These are phyloP conservation scores for Aspergillus terreus DNA, from an alignment of 2,329 filamentous ascomycete species.

Conservation along the genomic window DNA sequence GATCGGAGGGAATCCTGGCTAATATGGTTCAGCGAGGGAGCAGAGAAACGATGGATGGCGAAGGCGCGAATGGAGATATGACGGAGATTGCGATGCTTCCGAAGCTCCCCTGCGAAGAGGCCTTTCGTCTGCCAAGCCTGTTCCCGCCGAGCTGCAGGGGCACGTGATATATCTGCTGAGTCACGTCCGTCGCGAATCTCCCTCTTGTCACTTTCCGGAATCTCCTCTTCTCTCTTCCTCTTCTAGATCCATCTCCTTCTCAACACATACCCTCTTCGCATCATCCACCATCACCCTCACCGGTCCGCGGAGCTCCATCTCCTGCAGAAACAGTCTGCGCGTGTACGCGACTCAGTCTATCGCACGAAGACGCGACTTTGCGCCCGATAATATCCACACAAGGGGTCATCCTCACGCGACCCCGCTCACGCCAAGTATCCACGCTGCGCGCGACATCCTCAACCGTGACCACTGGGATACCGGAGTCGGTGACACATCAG, in stretches of 20 bases:
- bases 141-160: slow-evolving; percentile 14
- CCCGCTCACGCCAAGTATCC: slow-evolving; percentile 26
- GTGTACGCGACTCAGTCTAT: too few relatives aligned
- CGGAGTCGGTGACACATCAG: slow-evolving; percentile 13
- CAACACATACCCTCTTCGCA: not conserved
- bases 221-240: slow-evolving; percentile 7
- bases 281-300: not conserved
- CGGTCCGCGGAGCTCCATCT: not conserved
- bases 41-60: not conserved
- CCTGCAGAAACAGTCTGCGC: too few relatives aligned
- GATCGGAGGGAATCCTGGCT: not conserved
- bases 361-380: not conserved
- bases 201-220: slow-evolving; percentile 1
- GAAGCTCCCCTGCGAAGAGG: slow-evolving; percentile 13
- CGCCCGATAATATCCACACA: not conserved
- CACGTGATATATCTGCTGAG: slow-evolving; percentile 16
- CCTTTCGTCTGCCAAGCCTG: slow-evolving; percentile 21
- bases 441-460: slow-evolving; percentile 23
- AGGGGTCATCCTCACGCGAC: slow-evolving; percentile 21
- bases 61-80: not conserved
- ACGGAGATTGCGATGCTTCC: not conserved
- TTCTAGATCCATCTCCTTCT: slow-evolving; percentile 5
- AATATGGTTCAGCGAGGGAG: not conserved
- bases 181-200: slow-evolving; percentile 7
- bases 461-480: slow-evolving; percentile 12